Evolutionary conservation across 352 stramenopile species (phyloP), one percentile per base, ranked within the genome.

Genomic region (Blastocystis sp.): DNA sequence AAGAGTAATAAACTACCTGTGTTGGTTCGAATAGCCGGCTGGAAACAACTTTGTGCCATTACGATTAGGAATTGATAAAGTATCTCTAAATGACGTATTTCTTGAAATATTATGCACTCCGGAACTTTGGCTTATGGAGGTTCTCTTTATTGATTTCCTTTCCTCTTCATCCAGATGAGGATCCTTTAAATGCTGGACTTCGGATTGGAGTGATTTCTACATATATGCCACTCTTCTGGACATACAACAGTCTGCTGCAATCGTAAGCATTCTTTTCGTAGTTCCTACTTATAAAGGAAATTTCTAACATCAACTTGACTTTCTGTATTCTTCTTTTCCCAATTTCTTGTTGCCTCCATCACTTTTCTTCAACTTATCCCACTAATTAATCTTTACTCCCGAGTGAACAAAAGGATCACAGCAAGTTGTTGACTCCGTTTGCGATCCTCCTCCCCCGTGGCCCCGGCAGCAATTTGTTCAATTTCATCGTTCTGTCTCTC

Each of bases 391-490:
- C 2, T 48, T 6, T 53, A 84, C 73, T 84, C 22, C 48, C 73
- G 24, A 22, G 59, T 56, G 4, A 56, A 66, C n/a, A 84, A 19
- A 6, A 84, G 53, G 11, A 84, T 56, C 1, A 84, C 53, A 24
- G 73, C 73, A 11, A 84, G 17, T 2, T 56, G 73, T 19, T 56
- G 73, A 66, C 73, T 84, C 24, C 73, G 53, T 15, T 56, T 58
- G 15, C 33, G 13, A 60, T 81, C 70, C 24, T 60, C 15, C 30
- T 17, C 11, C 27, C 22, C 53, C 3, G 48, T 44, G 3, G 27
- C 51, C 19, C 73, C 56, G 17, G 59, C 53, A 62, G 56, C 56
- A 33, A 84, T n/a, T 22, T 84, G 30, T 42, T 58, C 73, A 22
- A 84, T 33, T 53, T 56, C 53, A 11, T 84, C 59, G n/a, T 24